Conservation (phyloP, 495 filamentous ascomycete genomes). For the Penicillium mononematosum region DNA sequence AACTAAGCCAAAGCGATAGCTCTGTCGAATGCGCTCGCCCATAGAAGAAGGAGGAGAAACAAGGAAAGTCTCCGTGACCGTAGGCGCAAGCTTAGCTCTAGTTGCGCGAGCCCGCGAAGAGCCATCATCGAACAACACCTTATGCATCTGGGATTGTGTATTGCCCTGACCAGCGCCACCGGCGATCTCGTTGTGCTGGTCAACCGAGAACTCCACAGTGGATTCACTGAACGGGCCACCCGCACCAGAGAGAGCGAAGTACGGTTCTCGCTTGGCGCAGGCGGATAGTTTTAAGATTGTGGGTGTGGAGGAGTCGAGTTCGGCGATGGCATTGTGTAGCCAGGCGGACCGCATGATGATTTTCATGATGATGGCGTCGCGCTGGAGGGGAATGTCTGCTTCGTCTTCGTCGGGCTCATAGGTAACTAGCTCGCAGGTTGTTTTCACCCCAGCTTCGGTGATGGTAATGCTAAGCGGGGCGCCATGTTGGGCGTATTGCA, state of each 20-base stretch:
- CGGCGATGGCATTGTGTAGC: constrained; percentile 79
- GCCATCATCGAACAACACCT: constrained; percentile 38
- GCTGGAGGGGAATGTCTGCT: constrained; percentile 78
- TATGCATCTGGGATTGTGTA: constrained; percentile 23
- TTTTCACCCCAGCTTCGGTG: constrained; percentile 80
- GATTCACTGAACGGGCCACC: constrained; percentile 76
- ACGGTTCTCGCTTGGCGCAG: constrained; percentile 59
- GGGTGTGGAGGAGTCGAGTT: constrained; percentile 73
- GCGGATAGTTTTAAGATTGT: constrained; percentile 62
- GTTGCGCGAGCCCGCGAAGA: constrained; percentile 39
- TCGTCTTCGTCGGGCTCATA: constrained; percentile 67
- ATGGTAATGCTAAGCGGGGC: constrained; percentile 76
- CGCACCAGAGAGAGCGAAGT: constrained; percentile 67
- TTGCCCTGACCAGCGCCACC: constrained; percentile 13
- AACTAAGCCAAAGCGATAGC: constrained; percentile 81
- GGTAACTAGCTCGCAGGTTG: constrained; percentile 88
- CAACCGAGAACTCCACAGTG: constrained; percentile 78
- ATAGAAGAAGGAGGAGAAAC: constrained; percentile 45
- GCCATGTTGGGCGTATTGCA: constrained; percentile 71
- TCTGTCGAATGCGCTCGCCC: constrained; percentile 40
- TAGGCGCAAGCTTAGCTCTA: constrained; percentile 48
- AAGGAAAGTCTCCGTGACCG: constrained; percentile 51
- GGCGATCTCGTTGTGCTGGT: constrained; percentile 46
- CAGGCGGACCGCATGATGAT: constrained; percentile 88
- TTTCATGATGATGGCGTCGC: constrained; percentile 78